Conservation (phyloP, 352 stramenopile species). For the Phytophthora megakarya region DNA sequence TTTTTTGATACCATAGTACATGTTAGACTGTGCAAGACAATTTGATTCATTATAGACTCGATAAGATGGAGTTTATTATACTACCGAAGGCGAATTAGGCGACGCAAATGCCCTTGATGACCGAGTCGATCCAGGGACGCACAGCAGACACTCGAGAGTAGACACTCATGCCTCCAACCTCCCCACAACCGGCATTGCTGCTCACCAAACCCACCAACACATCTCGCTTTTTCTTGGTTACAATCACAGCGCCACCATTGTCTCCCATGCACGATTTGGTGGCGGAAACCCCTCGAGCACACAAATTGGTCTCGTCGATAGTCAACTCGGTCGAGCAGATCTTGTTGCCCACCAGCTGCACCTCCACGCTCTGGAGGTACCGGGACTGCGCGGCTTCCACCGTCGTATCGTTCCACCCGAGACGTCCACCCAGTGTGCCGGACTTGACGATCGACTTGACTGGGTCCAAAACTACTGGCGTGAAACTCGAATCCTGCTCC, state of each 20-base stretch:
- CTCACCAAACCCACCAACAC: constrained; percentile 60
- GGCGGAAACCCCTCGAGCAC: constrained; percentile 45
- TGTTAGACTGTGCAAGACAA: constrained; percentile 16
- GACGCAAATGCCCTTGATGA: constrained; percentile 35
- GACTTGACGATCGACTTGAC: constrained; percentile 38
- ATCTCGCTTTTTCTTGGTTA: constrained; percentile 34
- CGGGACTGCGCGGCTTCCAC: constrained; percentile 41
- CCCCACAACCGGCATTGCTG: constrained; percentile 52
- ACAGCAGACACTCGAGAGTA: constrained; percentile 58
- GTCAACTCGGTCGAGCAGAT: constrained; percentile 39
- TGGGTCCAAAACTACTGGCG: constrained; percentile 40
- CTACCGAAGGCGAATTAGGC: constrained; percentile 19
- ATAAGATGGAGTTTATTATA: constrained; percentile 6
- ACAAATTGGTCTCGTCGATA: constrained; percentile 52
- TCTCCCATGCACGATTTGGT: constrained; percentile 68
- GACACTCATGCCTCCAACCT: constrained; percentile 49
- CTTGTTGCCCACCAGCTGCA: constrained; percentile 47
- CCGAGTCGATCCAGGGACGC: constrained; percentile 51
- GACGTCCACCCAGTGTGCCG: constrained; percentile 37
- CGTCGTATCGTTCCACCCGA: constrained; percentile 51
- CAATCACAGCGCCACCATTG: constrained; percentile 54
- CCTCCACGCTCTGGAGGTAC: constrained; percentile 49
- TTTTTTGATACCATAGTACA: too few species aligned
- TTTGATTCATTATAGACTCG: constrained; percentile 29
- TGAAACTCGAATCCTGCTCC: constrained; percentile 31